Base-by-base conservation (phyloP, 768 basidiomycete genomes). In the Pilatotrama ljubarskyi region DNA sequence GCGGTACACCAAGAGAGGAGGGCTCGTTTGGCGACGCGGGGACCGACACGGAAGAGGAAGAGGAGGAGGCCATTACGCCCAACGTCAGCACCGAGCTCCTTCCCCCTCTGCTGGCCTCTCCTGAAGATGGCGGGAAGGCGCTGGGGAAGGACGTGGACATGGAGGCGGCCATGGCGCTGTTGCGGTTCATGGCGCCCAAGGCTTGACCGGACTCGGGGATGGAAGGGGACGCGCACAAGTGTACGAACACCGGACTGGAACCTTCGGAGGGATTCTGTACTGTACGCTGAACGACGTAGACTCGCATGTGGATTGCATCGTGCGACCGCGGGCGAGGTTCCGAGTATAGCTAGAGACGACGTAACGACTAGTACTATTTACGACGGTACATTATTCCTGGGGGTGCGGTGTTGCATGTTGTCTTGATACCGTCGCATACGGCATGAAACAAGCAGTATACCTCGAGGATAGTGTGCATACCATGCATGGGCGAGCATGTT, bases 121-220 rank as follows among this genome's bases (percentile, higher is more conserved):
- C 55, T 35, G 53, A 48, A 36, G 29, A 36, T 37, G 40, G 26
- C 52, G 50, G 43, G 29, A 41, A 54, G 40, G 32, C n/a, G 18
- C 37, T 37, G 17, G 60, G 58, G 3, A 36, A 64, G 24, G 53
- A 53, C 52, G 35, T 44, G 48, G 66, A 67, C 38, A 64, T 67
- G 61, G 66, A 67, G 59, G 66, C 66, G 2, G 66, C 66, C 15
- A 67, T 67, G 47, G 61, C 63, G 35, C 25, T 67, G 36, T 55
- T 67, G 37, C 63, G 63, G 17, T 64, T 67, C 53, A 67, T 58
- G 62, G 47, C 50, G 15, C 61, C 61, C n/a, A 58, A 63, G 41
- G 54, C 60, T 13, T 55, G 48, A 43, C 41, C 22, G 17, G 36
- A 25, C n/a, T 24, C 9, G 26, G 2, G 5, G 17, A 26, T 20